Percentiles rank a stretch among this genome's conserved stretches.
Conservation (phyloP, 2,329 filamentous ascomycete genomes). For the Bipolaris victoriae region DNA sequence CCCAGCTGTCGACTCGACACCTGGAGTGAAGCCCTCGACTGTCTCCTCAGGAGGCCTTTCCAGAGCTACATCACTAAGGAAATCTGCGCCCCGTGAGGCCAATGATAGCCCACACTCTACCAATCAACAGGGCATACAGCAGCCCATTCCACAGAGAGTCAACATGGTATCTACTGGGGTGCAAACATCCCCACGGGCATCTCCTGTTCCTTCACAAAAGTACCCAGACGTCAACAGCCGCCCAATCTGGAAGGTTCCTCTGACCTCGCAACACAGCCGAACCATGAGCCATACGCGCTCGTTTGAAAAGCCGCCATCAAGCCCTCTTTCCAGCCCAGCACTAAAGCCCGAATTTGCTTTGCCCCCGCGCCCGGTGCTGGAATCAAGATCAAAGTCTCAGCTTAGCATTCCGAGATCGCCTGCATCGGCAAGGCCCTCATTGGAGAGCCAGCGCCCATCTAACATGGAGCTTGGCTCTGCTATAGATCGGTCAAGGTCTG, state of each 20-base stretch:
- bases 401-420: conserved; percentile 61
- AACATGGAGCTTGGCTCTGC: conserved; percentile 66
- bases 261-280: conserved; percentile 49
- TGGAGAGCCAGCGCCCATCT: conserved; percentile 72
- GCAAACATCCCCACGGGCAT: conserved; percentile 70
- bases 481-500: conserved; percentile 65
- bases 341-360: conserved; percentile 49
- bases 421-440: conserved; percentile 68
- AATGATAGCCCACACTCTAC: conserved; percentile 35
- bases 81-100: conserved; percentile 29
- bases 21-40: conserved; percentile 36
- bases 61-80: conserved; percentile 42
- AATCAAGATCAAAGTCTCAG: conserved; percentile 59
- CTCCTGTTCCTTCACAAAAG: conserved; percentile 38
- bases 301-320: conserved; percentile 46
- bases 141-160: conserved; percentile 57
- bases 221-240: conserved; percentile 50
- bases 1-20: conserved; percentile 35
- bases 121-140: conserved; percentile 45
- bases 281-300: conserved; percentile 58
- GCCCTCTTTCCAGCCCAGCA: conserved; percentile 33
- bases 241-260: conserved; percentile 63
- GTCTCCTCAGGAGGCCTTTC: conserved; percentile 41
- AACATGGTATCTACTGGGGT: conserved; percentile 74
- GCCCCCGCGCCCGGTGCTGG: conserved; percentile 51